Conservation (phyloP, 1,284 basidiomycete species). For the Leccinum ponderosum region DNA sequence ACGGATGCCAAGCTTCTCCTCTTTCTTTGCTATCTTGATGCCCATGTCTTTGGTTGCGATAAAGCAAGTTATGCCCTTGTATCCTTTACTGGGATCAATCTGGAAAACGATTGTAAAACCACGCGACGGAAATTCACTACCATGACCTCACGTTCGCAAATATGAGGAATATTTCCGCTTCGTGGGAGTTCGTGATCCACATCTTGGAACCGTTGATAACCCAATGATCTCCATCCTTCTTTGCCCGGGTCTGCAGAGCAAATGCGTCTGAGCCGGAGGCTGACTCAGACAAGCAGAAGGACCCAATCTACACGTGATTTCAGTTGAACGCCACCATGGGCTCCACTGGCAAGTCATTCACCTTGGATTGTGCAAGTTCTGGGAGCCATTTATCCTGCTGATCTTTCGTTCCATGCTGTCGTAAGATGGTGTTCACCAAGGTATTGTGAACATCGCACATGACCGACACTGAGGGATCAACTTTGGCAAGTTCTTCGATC, state of each 20-base stretch:
- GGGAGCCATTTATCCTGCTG: slow-evolving; percentile 92
- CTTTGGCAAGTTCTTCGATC: slow-evolving; percentile 95
- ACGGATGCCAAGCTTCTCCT: slow-evolving; percentile 96
- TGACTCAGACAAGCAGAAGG: slow-evolving; percentile 94
- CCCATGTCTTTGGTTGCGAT: slow-evolving; percentile 97
- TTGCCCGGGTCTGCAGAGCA: slow-evolving; percentile 91
- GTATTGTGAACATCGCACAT: slow-evolving; percentile 99
- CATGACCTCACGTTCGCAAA: slow-evolving; percentile 79
- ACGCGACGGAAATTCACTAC: not conserved
- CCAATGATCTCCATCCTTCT: slow-evolving; percentile 83
- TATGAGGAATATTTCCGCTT: slow-evolving; percentile 93
- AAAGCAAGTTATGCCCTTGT: slow-evolving; percentile 99
- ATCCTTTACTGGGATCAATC: slow-evolving; percentile 92
- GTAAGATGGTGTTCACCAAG: slow-evolving; percentile 93
- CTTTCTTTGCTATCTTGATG: slow-evolving; percentile 97
- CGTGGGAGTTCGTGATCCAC: slow-evolving; percentile 99
- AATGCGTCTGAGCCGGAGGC: slow-evolving; percentile 97
- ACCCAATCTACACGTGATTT: slow-evolving; percentile 71
- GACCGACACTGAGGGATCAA: slow-evolving; percentile 96
- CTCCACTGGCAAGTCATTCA: slow-evolving; percentile 33
- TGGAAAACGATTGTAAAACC: slow-evolving; percentile 24
- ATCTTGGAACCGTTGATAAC: slow-evolving; percentile 95
- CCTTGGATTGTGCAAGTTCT: slow-evolving; percentile 76
- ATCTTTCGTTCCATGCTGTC: slow-evolving; percentile 83
- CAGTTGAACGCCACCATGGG: not conserved